Conservation (phyloP, 805 yeast genomes). For the Lachancea nothofagi region DNA sequence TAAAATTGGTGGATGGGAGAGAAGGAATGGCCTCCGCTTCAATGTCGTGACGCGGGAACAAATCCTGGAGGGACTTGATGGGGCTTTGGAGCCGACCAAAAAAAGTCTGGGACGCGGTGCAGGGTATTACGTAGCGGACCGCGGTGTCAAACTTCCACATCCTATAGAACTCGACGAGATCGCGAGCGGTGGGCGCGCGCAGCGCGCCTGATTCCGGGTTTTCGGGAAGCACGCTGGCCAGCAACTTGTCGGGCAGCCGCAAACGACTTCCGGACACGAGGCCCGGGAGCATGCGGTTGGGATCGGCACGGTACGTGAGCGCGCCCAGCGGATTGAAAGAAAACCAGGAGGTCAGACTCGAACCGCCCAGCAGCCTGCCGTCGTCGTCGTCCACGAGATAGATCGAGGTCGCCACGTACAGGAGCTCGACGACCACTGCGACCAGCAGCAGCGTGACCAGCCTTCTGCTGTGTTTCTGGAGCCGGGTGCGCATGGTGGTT, state of each 20-base stretch:
- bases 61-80: conserved; percentile 4
- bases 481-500: conserved; percentile 2
- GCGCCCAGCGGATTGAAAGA: neutral
- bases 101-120: conserved; percentile 6
- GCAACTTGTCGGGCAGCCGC: conserved; percentile 2
- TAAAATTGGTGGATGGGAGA: too few species aligned
- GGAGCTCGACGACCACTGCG: conserved; percentile 7
- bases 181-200: conserved; percentile 2
- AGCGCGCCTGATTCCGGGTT: neutral
- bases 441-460: conserved; percentile 5
- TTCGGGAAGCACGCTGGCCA: conserved; percentile 1
- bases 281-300: conserved; percentile 8
- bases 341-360: neutral
- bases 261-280: conserved; percentile 5
- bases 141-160: conserved; percentile 9
- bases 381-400: neutral
- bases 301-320: conserved; percentile 2
- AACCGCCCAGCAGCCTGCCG: neutral
- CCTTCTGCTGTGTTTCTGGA: conserved; percentile 4
- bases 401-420: conserved; percentile 6
- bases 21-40: conserved; percentile 2
- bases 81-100: conserved; percentile 8
- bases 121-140: conserved; percentile 9
- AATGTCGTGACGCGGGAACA: conserved; percentile 1
- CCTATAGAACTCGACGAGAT: conserved; percentile 7